phyloP scores from a whole-genome alignment of 1,284 basidiomycete species.

The Melampsora americana region DNA sequence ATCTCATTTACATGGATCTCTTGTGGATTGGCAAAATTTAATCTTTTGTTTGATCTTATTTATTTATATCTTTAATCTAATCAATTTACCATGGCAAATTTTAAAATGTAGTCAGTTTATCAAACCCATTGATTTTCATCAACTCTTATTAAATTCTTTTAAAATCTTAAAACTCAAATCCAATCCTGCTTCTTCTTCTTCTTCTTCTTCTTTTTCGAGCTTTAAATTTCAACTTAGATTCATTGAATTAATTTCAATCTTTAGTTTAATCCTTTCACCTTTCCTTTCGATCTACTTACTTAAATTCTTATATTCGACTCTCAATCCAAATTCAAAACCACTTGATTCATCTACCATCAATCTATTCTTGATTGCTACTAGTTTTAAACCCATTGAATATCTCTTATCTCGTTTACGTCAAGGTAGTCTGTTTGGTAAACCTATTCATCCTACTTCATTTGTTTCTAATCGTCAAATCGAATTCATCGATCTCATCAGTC shows the following conservation, averaged over 20 bases:
- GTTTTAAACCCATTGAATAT: not conserved
- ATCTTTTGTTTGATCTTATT: not conserved
- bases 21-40: not conserved
- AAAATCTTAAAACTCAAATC: not conserved
- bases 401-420: not conserved
- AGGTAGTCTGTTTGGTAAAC: not conserved
- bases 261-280: not conserved
- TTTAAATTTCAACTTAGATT: not conserved
- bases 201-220: no score
- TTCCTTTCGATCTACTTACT: not conserved
- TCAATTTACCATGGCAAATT: not conserved
- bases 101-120: not conserved
- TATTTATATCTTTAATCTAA: not conserved
- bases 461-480: not conserved
- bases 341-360: not conserved
- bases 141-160: not conserved
- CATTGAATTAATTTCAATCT: not conserved
- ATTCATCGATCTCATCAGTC: not conserved
- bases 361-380: not conserved
- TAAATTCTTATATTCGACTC: not conserved
- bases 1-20: not conserved
- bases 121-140: not conserved
- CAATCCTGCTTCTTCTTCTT: not conserved
- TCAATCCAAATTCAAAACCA: not conserved
- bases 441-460: not conserved